Conservation (phyloP, 2,329 filamentous ascomycete genomes). For the Ophiocordyceps camponoti-saundersi region DNA sequence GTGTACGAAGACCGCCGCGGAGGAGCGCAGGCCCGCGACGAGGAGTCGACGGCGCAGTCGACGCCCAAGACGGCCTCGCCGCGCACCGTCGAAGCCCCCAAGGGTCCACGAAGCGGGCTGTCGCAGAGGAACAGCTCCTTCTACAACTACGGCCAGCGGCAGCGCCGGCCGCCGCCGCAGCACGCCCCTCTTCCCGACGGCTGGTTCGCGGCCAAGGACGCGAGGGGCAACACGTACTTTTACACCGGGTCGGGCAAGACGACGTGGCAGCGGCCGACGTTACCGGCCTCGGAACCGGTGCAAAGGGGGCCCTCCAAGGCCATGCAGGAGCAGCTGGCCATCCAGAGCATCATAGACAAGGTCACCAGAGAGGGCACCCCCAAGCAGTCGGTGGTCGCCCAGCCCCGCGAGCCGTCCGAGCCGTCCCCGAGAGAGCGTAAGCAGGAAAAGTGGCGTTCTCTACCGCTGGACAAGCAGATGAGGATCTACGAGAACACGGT, state of each 20-base stretch:
- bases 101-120: constrained; percentile 42
- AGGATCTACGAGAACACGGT: constrained; percentile 91
- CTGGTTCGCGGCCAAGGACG: constrained; percentile 65
- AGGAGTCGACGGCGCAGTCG: constrained; percentile 16
- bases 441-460: constrained; percentile 53
- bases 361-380: constrained; percentile 53
- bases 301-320: constrained; percentile 49
- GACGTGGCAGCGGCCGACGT: constrained; percentile 66
- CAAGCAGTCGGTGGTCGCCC: constrained; percentile 33
- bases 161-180: constrained; percentile 40
- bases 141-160: constrained; percentile 28
- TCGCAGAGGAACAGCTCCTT: constrained; percentile 35
- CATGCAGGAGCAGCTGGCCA: constrained; percentile 47
- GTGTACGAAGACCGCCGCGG: constrained; percentile 46
- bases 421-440: constrained; percentile 40
- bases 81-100: constrained; percentile 34
- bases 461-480: constrained; percentile 73
- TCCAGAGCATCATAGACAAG: constrained; percentile 74
- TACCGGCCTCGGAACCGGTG: constrained; percentile 45
- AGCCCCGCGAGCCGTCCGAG: constrained; percentile 43
- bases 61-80: constrained; percentile 23
- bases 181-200: constrained; percentile 52
- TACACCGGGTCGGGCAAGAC: constrained; percentile 65
- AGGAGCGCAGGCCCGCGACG: constrained; percentile 22
- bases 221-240: constrained; percentile 63